phyloP scores from a whole-genome alignment of 163 green algal species.

The Volvox carteri region DNA sequence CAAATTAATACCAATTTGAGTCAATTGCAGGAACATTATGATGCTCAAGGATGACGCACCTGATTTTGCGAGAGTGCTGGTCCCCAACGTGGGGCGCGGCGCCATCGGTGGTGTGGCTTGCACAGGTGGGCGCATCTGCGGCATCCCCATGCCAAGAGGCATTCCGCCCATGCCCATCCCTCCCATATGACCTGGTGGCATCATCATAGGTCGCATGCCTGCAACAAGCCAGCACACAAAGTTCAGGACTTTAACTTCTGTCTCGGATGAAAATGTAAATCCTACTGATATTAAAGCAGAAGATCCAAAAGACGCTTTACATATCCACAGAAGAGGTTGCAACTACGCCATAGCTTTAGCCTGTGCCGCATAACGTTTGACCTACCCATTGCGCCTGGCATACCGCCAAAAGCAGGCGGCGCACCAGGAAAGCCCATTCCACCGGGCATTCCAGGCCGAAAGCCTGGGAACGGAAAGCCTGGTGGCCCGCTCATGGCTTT shows the following conservation, averaged over 20 bases:
- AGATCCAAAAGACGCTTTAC: neutral
- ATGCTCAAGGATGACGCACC: neutral
- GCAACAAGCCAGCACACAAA: neutral
- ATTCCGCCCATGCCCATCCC: constrained; percentile 30
- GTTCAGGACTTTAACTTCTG: too few relatives aligned
- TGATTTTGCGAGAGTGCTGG: constrained; percentile 10
- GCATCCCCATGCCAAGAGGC: constrained; percentile 28
- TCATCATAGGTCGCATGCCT: constrained; percentile 53
- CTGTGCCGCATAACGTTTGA: neutral
- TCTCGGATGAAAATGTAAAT: too few relatives aligned
- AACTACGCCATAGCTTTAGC: neutral
- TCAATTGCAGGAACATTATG: too few relatives aligned
- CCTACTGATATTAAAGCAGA: too few relatives aligned
- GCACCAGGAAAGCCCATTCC: constrained; percentile 43
- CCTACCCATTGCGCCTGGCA: constrained; percentile 22
- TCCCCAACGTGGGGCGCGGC: neutral
- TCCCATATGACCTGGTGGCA: constrained; percentile 27
- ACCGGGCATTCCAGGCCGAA: constrained; percentile 33
- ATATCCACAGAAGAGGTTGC: too few relatives aligned
- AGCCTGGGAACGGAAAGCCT: constrained; percentile 32
- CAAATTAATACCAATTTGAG: too few relatives aligned
- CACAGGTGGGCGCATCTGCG: neutral
- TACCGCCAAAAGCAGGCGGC: constrained; percentile 22
- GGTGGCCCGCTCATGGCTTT: constrained; percentile 36
- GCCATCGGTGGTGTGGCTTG: neutral